Base-by-base conservation (phyloP, 148 eudicot species). In the Bassia scoparia region DNA sequence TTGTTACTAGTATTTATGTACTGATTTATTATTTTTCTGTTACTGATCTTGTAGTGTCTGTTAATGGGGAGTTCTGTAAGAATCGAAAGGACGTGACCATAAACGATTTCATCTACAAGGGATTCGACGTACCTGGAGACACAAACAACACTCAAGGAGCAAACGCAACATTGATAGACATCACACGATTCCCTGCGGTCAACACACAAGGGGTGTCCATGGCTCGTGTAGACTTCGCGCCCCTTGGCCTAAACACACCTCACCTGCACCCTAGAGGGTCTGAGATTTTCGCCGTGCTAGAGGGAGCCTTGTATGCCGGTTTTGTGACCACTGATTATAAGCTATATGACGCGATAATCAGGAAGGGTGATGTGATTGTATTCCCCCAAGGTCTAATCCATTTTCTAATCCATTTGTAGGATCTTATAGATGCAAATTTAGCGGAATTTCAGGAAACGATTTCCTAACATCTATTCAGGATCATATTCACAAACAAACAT, bases 221-320 rank as follows among this genome's bases (percentile, higher is more conserved):
- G 67, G 55, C 78, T 43, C 73, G 78, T 3, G 62, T 75, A 7
- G 78, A 75, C 49, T 73, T 20, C n/a, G 77, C 69, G n/a, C 73
- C 77, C 8, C 48, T 33, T 13, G 81, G 81, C 1, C 44, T 78
- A 29, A 78, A 78, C 81, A 62, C 77, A 0, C 81, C 77, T 5
- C 81, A 78, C 29, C 58, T 68, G 48, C 81, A 78, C 62, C 81
- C 81, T 27, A 77, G 81, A 18, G 66, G 73, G 21, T 73, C 81
- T 1, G 81, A 78, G 31, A 61, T 73, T 61, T 55, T 78, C 5
- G 49, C 69, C 2, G 77, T 78, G 21, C 1, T 78, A 11, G 67
- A 33, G 3, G 81, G 77, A 11, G 61, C 77, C 52, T 20, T 78
- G 14, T 78, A 73, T 13, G 77, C 77, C 0, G 81, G 77, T 37